Evolutionary conservation across 345 rosid genomes (phyloP).

Genomic region (Hibiscus trionum): DNA sequence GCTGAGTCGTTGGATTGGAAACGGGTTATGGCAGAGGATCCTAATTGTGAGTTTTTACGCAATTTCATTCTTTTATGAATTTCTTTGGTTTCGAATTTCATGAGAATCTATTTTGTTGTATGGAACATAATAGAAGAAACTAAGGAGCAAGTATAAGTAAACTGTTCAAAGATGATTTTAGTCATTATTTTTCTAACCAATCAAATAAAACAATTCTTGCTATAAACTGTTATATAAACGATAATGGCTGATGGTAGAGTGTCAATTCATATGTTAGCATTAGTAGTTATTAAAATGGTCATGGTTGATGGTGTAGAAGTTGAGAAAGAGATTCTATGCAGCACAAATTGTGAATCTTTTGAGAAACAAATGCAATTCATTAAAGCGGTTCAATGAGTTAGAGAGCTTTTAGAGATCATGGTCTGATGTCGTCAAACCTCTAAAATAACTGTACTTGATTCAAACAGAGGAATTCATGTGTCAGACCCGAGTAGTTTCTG

Average conservation of each 20-base stretch:
- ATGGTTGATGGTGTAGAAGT: not conserved
- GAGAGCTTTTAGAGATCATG: not conserved
- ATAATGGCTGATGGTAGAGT: not conserved
- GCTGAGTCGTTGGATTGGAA: slow-evolving; percentile 81
- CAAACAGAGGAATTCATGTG: not conserved
- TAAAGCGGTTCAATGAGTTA: not conserved
- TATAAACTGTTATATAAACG: not conserved
- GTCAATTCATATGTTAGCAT: not conserved
- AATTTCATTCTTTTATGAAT: not conserved
- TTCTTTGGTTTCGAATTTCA: not conserved
- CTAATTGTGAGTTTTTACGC: slow-evolving; percentile 48
- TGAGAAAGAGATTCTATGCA: not conserved
- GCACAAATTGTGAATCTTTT: not conserved
- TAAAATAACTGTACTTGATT: not conserved
- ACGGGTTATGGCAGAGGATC: slow-evolving; percentile 62
- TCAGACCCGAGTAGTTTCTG: not conserved
- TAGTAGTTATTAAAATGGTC: not conserved
- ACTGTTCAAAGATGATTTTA: not conserved
- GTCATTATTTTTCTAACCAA: not conserved
- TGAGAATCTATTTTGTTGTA: not conserved
- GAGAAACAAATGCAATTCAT: not conserved
- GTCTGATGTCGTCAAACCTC: not conserved
- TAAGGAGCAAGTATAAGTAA: not conserved
- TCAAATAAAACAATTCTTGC: not conserved
- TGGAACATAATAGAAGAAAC: not conserved